phyloP scores from a whole-genome alignment of 352 stramenopile genomes.

The Phytophthora melonis region DNA sequence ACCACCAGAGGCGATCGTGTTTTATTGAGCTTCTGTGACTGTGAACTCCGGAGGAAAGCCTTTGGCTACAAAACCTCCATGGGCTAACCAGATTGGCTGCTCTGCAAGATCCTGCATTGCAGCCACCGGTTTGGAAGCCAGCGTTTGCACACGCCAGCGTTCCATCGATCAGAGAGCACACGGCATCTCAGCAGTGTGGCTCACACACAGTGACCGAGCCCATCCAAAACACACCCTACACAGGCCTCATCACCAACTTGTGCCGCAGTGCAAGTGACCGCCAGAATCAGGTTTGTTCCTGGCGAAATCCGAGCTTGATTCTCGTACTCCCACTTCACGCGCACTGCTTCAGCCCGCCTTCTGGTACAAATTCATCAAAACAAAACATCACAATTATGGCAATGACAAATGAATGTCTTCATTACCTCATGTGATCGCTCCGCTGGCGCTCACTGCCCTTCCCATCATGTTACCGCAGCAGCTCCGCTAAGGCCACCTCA shows the following conservation, averaged over 20 bases:
- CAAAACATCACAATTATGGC: not conserved
- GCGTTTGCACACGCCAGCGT: not conserved
- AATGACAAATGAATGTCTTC: too few relatives aligned
- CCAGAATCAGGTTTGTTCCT: not conserved
- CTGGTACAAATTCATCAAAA: too few relatives aligned
- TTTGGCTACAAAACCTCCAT: conserved; percentile 6
- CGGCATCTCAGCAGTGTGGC: not conserved
- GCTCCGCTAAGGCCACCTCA: too few relatives aligned
- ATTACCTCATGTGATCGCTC: too few relatives aligned
- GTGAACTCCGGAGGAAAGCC: too few relatives aligned
- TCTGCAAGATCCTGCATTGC: not conserved
- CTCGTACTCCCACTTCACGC: not conserved
- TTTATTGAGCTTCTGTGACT: too few relatives aligned
- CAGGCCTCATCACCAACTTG: not conserved
- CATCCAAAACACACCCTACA: not conserved
- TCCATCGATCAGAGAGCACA: not conserved
- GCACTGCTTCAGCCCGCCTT: not conserved
- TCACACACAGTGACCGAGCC: not conserved
- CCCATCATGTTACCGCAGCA: too few relatives aligned
- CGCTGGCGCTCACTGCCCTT: too few relatives aligned
- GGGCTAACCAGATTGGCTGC: not conserved
- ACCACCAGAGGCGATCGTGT: too few relatives aligned
- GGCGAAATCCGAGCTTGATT: not conserved
- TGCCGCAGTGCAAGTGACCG: not conserved
- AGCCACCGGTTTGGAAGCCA: not conserved